Percentiles rank a stretch among this genome's conserved stretches.
phyloP scores from a whole-genome alignment of 2,329 filamentous ascomycete genomes.

The Pseudogymnoascus sp. region DNA sequence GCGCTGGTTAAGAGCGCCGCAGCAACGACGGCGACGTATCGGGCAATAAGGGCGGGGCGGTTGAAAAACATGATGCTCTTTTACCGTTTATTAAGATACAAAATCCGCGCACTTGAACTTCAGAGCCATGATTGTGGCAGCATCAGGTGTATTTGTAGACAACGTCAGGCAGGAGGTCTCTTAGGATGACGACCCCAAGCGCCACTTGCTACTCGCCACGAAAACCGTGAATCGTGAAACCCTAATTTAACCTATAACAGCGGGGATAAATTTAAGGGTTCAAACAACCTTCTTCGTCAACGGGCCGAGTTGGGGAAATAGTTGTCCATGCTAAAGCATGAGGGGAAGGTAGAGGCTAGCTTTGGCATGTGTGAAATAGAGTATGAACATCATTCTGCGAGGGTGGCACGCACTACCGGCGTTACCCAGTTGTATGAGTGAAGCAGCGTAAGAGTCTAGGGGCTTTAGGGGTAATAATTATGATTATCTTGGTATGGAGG shows the following conservation, averaged over 20 bases:
- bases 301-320: neutral
- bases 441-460: neutral
- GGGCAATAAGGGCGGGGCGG: neutral
- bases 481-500: neutral
- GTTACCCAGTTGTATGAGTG: neutral
- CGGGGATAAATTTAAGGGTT: neutral
- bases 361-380: neutral
- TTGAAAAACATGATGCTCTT: neutral
- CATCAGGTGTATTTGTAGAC: neutral
- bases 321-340: neutral
- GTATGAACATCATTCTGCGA: neutral
- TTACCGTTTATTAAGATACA: neutral
- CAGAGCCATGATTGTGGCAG: neutral
- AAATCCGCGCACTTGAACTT: neutral
- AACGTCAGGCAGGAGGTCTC: neutral
- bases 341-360: neutral
- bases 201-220: neutral
- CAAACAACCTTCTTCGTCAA: neutral
- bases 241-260: neutral
- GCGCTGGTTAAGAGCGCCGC: neutral
- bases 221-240: neutral
- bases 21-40: neutral
- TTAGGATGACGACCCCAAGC: neutral
- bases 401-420: neutral
- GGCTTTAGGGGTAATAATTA: neutral